Base-by-base conservation (phyloP, 179 eudicot species). In the Gypsophila paniculata region DNA sequence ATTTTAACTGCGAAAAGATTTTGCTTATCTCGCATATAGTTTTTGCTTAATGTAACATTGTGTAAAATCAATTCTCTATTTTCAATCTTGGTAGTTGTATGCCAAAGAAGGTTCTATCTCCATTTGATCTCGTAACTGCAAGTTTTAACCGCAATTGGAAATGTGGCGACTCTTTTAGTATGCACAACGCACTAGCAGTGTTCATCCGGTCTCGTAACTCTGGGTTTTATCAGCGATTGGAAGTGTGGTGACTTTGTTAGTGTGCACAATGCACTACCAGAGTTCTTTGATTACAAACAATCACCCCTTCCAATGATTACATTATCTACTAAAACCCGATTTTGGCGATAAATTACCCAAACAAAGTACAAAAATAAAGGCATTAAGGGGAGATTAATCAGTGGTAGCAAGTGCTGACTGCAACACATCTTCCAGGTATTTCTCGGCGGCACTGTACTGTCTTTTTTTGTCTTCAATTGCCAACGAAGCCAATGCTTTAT, bases 381-480 rank as follows among this genome's bases (percentile, higher is more conserved):
- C 66, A 4, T 18, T 6, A 19, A 21, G 26, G 62, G 8, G n/a
- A 25, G 34, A 51, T 46, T 69, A 76, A 70, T 84, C 84, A 42
- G 89, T 53, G 17, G 89, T 75, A 29, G 86, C 83, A 71, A 92
- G 91, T 29, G 96, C 95, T 1, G 96, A 90, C 69, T 93, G 98
- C 86, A 92, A 77, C 14, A 92, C 85, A 70, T 90, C 94, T 81
- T 91, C 98, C 69, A 93, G 97, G 83, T 88, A 83, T 88, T 93
- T 93, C 84, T 93, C 96, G 22, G 98, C 91, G 76, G 86, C 93
- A 58, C 87, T 90, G 84, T 83, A 91, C 68, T 91, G 90, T 79
- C 96, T 84, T 74, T 81, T 91, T 93, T 91, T 93, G 79, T 91
- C 96, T 86, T 89, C 98, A 54, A 93, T 93, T 29, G 98, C 98